Conservation (phyloP, 2,329 filamentous ascomycete species). For the Aureobasidium sp. region DNA sequence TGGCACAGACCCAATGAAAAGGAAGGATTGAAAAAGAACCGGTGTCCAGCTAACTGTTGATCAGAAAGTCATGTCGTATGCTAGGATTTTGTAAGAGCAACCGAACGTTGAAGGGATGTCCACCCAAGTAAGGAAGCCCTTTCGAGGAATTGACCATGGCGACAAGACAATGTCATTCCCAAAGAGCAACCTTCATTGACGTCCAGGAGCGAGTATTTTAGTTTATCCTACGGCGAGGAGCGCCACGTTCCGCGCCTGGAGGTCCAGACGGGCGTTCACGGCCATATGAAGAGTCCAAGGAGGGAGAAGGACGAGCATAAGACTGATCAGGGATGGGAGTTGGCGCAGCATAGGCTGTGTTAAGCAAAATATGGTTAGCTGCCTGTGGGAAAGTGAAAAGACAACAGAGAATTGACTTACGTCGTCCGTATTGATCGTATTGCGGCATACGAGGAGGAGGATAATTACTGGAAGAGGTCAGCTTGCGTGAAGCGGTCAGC, state of each 20-base stretch:
- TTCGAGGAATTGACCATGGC: too few relatives aligned
- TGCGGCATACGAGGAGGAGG: conserved; percentile 7
- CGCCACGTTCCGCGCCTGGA: conserved; percentile 12
- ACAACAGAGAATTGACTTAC: conserved; percentile 12
- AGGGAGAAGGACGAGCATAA: conserved; percentile 11
- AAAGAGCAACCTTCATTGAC: too few relatives aligned
- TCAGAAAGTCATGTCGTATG: too few relatives aligned
- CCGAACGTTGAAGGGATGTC: too few relatives aligned
- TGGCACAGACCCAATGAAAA: too few relatives aligned
- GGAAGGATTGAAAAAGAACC: too few relatives aligned
- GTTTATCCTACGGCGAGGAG: conserved; percentile 13
- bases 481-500: neutral
- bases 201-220: too few relatives aligned
- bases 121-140: too few relatives aligned
- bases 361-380: neutral
- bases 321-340: conserved; percentile 1
- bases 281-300: conserved; percentile 3
- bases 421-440: conserved; percentile 18
- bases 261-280: conserved; percentile 5
- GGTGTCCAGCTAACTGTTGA: too few relatives aligned
- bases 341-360: conserved; percentile 2
- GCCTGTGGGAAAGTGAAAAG: neutral
- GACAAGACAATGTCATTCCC: too few relatives aligned
- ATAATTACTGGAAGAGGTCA: conserved; percentile 13
- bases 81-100: too few relatives aligned